Base-by-base conservation (phyloP, 495 filamentous ascomycete genomes). In the Penicillium herquei region DNA sequence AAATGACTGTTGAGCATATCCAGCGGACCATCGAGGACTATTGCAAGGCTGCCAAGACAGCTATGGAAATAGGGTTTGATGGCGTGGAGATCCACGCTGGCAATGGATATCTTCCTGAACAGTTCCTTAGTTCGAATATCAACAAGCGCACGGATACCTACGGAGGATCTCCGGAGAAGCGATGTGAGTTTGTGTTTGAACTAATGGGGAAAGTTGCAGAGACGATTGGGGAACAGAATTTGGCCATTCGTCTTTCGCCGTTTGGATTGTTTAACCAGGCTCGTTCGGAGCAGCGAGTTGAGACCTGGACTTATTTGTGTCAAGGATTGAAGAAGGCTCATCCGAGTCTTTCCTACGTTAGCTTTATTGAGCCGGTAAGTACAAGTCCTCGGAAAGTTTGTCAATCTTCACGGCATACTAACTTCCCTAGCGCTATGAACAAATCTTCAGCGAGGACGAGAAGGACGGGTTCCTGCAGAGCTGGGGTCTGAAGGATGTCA, bases 101-200 rank as follows among this genome's bases (percentile, higher is more conserved):
- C 0, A 81, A 85, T 56, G 82, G 84, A n/a, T 87, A 87, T 65
- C 80, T 87, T 40, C 74, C 87, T 9, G 74, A 82, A 17, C 84
- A 87, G 66, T 88, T 88, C 65, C 68, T 87, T 16, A 76, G 83
- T 2, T 57, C 58, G 9, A 69, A 66, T 2, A 83, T 82, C 8
- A 87, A 86, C 65, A 70, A 70, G 47, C 77, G 83, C 17, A 81
- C 76, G 0, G 84, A 87, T 65, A 55, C 76, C 34, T 87, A 84
- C 56, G 84, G 84, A 51, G 83, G 83, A 14, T 56, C 65, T 7
- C 51, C 83, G 30, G 56, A 67, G 16, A 83, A 84, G 61, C 78
- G 84, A 7, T 74, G 78, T 26, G 68, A 79, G 26, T 56, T 85
- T 14, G 72, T 81, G 48, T 61, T 79, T 31, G 77, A 84, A 56